phyloP scores from a whole-genome alignment of 768 basidiomycete species.

The Gymnopilus junonius region DNA sequence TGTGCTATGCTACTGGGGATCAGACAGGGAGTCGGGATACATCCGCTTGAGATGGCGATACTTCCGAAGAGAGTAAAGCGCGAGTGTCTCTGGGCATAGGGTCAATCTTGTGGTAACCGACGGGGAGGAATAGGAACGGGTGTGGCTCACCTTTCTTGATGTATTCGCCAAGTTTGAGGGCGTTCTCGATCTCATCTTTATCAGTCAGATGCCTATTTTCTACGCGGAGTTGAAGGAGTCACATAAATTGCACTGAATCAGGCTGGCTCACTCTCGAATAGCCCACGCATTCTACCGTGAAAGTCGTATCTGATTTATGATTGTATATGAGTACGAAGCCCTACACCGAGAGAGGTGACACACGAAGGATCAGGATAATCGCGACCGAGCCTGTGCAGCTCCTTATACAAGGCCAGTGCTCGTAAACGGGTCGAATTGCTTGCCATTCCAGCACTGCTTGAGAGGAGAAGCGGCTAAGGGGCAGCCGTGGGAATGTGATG shows the following conservation, averaged over 20 bases:
- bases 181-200: constrained; percentile 74
- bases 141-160: constrained; percentile 77
- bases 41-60: constrained; percentile 80
- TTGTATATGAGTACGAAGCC: constrained; percentile 6
- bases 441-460: constrained; percentile 41
- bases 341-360: constrained; percentile 31
- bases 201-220: constrained; percentile 72
- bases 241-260: not conserved
- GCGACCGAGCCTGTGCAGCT: constrained; percentile 77
- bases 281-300: constrained; percentile 66
- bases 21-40: constrained; percentile 50
- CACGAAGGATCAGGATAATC: constrained; percentile 86
- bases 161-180: constrained; percentile 76
- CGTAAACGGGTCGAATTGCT: constrained; percentile 58
- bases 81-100: constrained; percentile 68
- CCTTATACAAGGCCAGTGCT: constrained; percentile 79
- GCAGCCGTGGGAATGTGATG: constrained; percentile 16
- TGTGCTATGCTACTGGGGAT: constrained; percentile 11
- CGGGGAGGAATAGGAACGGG: not conserved
- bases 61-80: constrained; percentile 81
- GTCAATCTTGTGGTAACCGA: not conserved
- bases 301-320: constrained; percentile 68
- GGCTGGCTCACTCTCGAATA: constrained; percentile 70
- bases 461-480: not conserved
- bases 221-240: constrained; percentile 29